These are phyloP conservation scores for Yamadazyma diospyri DNA, from an alignment of 1,139 yeast species.

Conservation along the genomic window DNA sequence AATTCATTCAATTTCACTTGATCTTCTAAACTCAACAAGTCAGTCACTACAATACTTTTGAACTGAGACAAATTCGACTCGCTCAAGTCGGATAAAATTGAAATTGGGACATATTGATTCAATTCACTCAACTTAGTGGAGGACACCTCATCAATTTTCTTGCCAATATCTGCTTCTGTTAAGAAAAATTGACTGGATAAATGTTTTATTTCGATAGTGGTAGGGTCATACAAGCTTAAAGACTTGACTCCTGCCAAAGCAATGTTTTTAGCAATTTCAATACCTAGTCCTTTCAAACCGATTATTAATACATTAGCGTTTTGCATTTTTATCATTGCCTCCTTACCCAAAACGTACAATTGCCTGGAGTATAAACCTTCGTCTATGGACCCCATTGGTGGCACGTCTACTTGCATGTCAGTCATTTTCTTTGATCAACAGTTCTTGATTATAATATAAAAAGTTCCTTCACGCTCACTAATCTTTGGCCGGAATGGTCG, in stretches of 20 bases:
- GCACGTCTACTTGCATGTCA: conserved; percentile 56
- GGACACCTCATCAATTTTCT: conserved; percentile 71
- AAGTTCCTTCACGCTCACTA: conserved; percentile 2
- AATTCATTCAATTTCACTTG: conserved; percentile 72
- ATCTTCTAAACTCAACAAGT: conserved; percentile 60
- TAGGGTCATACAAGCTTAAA: conserved; percentile 82
- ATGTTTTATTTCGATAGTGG: conserved; percentile 61
- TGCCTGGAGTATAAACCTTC: conserved; percentile 95
- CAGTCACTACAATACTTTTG: conserved; percentile 83
- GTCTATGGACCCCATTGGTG: conserved; percentile 58
- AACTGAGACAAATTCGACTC: conserved; percentile 50
- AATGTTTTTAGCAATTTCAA: conserved; percentile 93
- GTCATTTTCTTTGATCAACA: conserved; percentile 12
- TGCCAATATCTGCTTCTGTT: conserved; percentile 65
- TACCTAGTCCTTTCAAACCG: conserved; percentile 88
- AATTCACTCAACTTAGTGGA: conserved; percentile 70
- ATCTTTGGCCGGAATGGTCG: conserved; percentile 1
- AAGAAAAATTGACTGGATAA: conserved; percentile 89
- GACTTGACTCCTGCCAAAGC: conserved; percentile 97
- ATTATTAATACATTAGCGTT: conserved; percentile 82
- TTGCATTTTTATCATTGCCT: conserved; percentile 97
- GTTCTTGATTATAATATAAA: not conserved
- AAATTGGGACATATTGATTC: conserved; percentile 85
- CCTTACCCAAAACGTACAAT: conserved; percentile 88
- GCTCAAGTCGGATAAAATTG: conserved; percentile 55